Percentiles rank a stretch among this genome's conserved stretches.
These are phyloP conservation scores for bread wheat (Triticum aestivum) DNA, from an alignment of 176 grass and related monocot species.

Conservation along the genomic window IWGSC_CS_RefSeq_v2.1 NC_057806.1:353441209-353441708, in stretches of 20 bases:
- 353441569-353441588: conserved; percentile 77
- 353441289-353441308: neutral
- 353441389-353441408: neutral
- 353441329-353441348: neutral
- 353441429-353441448: conserved; percentile 19
- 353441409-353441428: neutral
- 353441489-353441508: neutral
- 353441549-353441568: conserved; percentile 64
- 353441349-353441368: neutral
- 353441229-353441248: neutral
- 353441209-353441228: no score
- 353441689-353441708: conserved; percentile 67
- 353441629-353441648: conserved; percentile 69
- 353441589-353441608: conserved; percentile 88
- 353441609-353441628: conserved; percentile 85
- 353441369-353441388: no score
- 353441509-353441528: conserved; percentile 11
- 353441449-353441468: neutral
- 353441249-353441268: neutral
- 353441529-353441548: neutral
- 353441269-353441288: neutral
- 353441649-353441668: conserved; percentile 79
- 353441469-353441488: neutral
- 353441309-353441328: neutral
- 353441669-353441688: conserved; percentile 64